Evolutionary conservation across 2,329 filamentous ascomycete species (phyloP).

Genomic region (Myriangium duriaei): DNA sequence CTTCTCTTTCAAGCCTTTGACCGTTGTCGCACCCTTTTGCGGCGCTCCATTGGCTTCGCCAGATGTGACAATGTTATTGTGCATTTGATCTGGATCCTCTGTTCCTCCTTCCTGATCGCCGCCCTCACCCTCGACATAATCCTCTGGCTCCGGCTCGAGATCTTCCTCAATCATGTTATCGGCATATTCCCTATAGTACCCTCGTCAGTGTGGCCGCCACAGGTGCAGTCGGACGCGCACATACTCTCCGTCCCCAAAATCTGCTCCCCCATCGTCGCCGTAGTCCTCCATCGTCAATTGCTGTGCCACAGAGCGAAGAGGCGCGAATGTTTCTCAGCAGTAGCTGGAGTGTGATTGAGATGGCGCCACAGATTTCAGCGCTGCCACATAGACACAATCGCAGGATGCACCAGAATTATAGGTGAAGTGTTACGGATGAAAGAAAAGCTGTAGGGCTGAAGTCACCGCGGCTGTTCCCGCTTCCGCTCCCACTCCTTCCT

Average conservation of each 20-base stretch:
- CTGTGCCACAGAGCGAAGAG: no score
- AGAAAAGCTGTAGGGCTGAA: slow-evolving; percentile 5
- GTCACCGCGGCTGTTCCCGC: slow-evolving; percentile 4
- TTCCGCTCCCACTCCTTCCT: background rate
- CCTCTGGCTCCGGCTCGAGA: slow-evolving; percentile 34
- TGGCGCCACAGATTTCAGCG: background rate
- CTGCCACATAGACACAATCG: no score
- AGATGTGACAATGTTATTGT: slow-evolving; percentile 31
- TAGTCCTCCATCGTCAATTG: slow-evolving; percentile 19
- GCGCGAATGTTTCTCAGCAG: no score
- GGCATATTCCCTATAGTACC: slow-evolving; percentile 19
- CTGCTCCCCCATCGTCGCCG: slow-evolving; percentile 16
- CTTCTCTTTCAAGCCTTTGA: slow-evolving; percentile 56
- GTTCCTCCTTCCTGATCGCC: slow-evolving; percentile 19
- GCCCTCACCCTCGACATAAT: slow-evolving; percentile 45
- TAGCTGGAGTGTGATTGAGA: no score
- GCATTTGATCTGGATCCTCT: slow-evolving; percentile 21
- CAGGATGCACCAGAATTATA: no score
- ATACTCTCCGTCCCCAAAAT: slow-evolving; percentile 15
- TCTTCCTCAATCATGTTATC: slow-evolving; percentile 26
- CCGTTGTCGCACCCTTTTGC: slow-evolving; percentile 38
- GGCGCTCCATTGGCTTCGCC: slow-evolving; percentile 42
- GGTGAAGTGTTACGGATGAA: no score
- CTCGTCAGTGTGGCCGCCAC: background rate
- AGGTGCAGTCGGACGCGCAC: no score